These are phyloP conservation scores for Rosa hybrid DNA, from an alignment of 331 rosid genomes.

Conservation along the genomic window DNA sequence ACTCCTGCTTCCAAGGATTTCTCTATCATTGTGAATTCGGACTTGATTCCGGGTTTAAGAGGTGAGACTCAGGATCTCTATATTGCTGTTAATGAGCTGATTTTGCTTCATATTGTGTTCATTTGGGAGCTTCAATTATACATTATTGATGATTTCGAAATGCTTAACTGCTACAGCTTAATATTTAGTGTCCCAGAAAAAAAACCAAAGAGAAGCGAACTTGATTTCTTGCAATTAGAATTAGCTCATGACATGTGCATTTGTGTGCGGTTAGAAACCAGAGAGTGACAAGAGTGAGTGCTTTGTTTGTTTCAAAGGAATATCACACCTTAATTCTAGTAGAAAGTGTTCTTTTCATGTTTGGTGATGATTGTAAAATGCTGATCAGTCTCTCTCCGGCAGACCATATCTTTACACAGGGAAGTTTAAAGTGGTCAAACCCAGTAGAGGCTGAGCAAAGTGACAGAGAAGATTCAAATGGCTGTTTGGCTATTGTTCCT, in stretches of 20 bases:
- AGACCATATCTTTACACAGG: slow-evolving; percentile 34
- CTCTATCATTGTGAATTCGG: slow-evolving; percentile 37
- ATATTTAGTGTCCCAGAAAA: too few species aligned
- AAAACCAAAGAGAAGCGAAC: too few species aligned
- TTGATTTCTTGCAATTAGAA: too few species aligned
- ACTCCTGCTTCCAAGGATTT: slow-evolving; percentile 33
- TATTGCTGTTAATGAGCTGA: not conserved
- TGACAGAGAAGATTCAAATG: slow-evolving; percentile 27
- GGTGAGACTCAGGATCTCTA: slow-evolving; percentile 23
- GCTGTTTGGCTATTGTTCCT: slow-evolving; percentile 48
- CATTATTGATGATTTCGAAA: too few species aligned
- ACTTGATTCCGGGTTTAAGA: slow-evolving; percentile 45
- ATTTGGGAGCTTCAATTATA: not conserved
- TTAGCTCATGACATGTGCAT: not conserved
- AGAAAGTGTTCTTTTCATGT: not conserved
- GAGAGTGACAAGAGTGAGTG: too few species aligned
- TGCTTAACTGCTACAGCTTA: too few species aligned
- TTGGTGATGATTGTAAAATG: not conserved
- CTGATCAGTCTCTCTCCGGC: not conserved
- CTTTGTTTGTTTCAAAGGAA: too few species aligned
- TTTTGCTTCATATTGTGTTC: not conserved
- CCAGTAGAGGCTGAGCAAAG: slow-evolving; percentile 15
- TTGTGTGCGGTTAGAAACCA: not conserved
- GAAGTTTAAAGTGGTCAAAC: slow-evolving; percentile 18
- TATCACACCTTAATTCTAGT: not conserved